phyloP scores from a whole-genome alignment of 257 asterid species.

The Gardenia jasminoides region DNA sequence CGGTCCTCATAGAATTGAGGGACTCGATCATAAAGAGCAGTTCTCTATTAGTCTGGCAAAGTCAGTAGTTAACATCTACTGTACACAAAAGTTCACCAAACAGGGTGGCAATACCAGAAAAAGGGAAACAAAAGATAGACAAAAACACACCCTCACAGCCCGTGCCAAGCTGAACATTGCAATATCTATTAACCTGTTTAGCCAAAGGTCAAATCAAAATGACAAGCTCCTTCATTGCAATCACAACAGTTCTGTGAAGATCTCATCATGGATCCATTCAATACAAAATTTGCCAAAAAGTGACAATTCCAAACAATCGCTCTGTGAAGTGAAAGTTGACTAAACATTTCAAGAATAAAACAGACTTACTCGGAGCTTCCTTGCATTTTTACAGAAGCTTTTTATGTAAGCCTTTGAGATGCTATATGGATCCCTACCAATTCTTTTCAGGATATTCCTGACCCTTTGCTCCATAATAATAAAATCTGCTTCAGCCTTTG shows the following conservation, averaged over 20 bases:
- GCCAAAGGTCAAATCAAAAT: neutral
- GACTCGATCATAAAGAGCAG: neutral
- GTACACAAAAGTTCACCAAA: neutral
- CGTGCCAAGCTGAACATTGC: neutral
- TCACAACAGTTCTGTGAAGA: neutral
- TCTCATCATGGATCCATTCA: neutral
- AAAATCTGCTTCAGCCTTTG: constrained; percentile 96
- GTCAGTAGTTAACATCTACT: neutral
- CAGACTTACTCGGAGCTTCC: constrained; percentile 58
- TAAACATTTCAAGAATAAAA: neutral
- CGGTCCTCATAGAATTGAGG: neutral
- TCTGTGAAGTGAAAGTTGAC: neutral
- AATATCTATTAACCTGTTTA: neutral
- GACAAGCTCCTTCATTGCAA: neutral
- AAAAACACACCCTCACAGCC: too few relatives aligned
- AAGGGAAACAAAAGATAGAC: neutral
- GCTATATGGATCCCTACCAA: constrained; percentile 86
- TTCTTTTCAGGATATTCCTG: constrained; percentile 60
- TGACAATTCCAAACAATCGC: neutral
- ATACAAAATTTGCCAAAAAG: too few relatives aligned
- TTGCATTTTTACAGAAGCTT: constrained; percentile 89
- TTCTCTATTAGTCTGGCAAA: neutral
- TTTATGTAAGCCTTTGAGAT: constrained; percentile 71
- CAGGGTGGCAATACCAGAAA: neutral
- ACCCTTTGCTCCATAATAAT: constrained; percentile 64